Base-by-base conservation (phyloP, 2,329 filamentous ascomycete genomes). In the Fusarium sp. region DNA sequence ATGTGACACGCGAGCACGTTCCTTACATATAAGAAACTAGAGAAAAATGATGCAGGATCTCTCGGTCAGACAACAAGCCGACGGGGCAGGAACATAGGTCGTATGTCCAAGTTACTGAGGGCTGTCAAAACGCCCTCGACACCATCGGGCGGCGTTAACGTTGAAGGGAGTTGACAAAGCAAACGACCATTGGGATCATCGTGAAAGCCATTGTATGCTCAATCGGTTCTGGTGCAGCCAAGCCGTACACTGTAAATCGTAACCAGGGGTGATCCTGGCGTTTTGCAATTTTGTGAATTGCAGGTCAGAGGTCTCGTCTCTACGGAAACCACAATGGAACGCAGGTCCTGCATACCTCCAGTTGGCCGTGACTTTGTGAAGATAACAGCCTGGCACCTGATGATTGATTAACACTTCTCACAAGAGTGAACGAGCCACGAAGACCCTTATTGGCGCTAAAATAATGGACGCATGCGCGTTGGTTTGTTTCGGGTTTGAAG, bases 11-110 rank as follows among this genome's bases (percentile, higher is more conserved):
- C 26, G 17, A n/a, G 10, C 9, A 10, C 4, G 7, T n/a, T n/a
- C 17, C 15, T n/a, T n/a, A 17, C 3, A 9, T n/a, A 36, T n/a
- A 36, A 36, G 47, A 52, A 44, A 56, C 53, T 56, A 38, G 39
- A 15, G 21, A 19, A 26, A n/a, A 51, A 23, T 40, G 36, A 20
- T 19, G 21, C 26, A 55, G 20, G 6, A 32, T 24, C 36, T 14
- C 40, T 19, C 30, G n/a, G 4, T n/a, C 24, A 20, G 17, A 36
- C n/a, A 9, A n/a, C 5, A 36, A 36, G 32, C 32, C 15, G 9
- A 2, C 5, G 17, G 17, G 17, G 17, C 15, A 26, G 34, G 34
- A n/a, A n/a, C n/a, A n/a, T n/a, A n/a, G 12, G 14, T n/a, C 17
- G 32, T 7, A 34, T 17, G 6, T 34, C 32, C 17, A n/a, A 17